Conservation (phyloP, 179 eudicot genomes). For the Heliamphora pulchella region DNA sequence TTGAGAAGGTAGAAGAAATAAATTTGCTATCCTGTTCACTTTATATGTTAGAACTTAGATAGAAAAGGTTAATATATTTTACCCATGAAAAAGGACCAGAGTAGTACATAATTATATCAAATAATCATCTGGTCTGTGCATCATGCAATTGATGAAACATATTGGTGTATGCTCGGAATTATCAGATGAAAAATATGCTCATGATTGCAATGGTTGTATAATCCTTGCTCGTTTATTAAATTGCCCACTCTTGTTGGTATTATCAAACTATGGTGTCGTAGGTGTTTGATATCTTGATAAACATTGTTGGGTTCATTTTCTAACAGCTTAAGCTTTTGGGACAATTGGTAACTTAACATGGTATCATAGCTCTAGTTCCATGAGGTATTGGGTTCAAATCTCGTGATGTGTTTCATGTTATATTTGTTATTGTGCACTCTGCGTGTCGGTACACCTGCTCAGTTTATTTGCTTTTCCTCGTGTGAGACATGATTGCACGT, state of each 20-base stretch:
- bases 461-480: too few relatives aligned
- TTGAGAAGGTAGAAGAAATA: not conserved
- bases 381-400: too few relatives aligned
- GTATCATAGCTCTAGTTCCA: too few relatives aligned
- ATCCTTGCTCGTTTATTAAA: constrained; percentile 5
- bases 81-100: not conserved
- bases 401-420: too few relatives aligned
- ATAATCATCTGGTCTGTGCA: not conserved
- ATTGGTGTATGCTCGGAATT: not conserved
- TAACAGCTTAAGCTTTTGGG: too few relatives aligned
- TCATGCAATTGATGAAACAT: not conserved
- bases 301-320: too few relatives aligned
- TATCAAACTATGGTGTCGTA: not conserved
- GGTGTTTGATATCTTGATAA: not conserved
- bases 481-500: too few relatives aligned
- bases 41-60: not conserved
- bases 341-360: too few relatives aligned
- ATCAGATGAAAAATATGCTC: not conserved
- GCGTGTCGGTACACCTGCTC: too few relatives aligned
- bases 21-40: not conserved
- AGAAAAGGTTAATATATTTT: not conserved
- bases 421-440: too few relatives aligned
- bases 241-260: not conserved
- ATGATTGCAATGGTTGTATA: not conserved
- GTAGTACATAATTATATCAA: not conserved